Conservation (phyloP, 805 yeast species). For the Danielozyma ontarioensis region DNA sequence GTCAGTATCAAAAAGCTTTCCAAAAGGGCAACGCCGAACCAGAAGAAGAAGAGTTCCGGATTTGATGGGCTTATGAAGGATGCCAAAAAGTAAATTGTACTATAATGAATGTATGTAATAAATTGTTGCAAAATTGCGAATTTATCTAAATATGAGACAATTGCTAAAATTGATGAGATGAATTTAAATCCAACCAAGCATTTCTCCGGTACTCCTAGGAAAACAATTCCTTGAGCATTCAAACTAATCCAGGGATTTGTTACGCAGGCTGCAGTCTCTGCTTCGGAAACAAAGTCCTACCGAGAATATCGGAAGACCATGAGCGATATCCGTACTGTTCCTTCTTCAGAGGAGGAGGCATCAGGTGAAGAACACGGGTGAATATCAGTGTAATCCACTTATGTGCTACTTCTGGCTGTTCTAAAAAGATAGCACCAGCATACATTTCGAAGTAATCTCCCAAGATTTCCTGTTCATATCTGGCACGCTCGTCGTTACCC, state of each 20-base stretch:
- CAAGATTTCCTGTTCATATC: constrained; percentile 37
- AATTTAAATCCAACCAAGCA: neutral
- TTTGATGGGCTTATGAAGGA: constrained; percentile 28
- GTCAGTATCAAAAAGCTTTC: constrained; percentile 20
- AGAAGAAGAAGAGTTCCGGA: constrained; percentile 20
- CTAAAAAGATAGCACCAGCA: constrained; percentile 36
- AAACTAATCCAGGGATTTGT: too few relatives aligned
- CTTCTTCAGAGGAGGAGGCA: neutral
- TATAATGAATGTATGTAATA: too few relatives aligned
- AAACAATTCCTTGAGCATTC: too few relatives aligned
- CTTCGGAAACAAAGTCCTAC: too few relatives aligned
- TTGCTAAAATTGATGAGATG: constrained; percentile 2
- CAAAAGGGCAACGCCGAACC: constrained; percentile 7
- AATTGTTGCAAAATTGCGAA: neutral
- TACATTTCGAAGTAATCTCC: constrained; percentile 40
- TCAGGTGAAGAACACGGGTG: neutral
- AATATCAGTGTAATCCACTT: constrained; percentile 18
- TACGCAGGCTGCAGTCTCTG: too few relatives aligned
- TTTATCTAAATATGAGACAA: neutral
- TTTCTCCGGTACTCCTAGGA: too few relatives aligned
- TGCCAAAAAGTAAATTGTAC: constrained; percentile 16
- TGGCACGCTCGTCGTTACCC: constrained; percentile 10
- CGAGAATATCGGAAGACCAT: constrained; percentile 1
- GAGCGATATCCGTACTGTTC: neutral
- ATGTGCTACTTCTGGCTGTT: constrained; percentile 32